phyloP scores from a whole-genome alignment of 305 asterid genomes.

The Solanum chacoense region DNA sequence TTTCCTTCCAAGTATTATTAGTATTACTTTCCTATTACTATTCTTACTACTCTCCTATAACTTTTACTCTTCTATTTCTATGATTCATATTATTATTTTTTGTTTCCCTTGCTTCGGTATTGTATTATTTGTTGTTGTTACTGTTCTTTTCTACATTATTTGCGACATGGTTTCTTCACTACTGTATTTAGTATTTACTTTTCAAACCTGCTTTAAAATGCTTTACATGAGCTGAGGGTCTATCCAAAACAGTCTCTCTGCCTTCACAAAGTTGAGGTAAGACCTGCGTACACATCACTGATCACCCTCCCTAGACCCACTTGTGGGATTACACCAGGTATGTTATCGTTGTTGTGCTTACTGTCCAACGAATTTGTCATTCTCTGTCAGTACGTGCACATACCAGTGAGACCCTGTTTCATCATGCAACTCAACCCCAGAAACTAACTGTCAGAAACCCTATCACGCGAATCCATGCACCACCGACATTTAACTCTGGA shows the following conservation, averaged over 20 bases:
- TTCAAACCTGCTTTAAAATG: background rate
- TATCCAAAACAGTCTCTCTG: background rate
- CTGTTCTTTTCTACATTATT: background rate
- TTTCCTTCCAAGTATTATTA: background rate
- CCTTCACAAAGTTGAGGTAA: background rate
- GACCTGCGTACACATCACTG: background rate
- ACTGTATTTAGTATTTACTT: background rate
- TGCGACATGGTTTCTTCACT: background rate
- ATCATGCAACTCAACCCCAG: background rate
- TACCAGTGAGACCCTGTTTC: background rate
- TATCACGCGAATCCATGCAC: background rate
- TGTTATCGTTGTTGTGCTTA: background rate
- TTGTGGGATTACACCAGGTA: background rate
- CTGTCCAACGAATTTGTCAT: background rate
- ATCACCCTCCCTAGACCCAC: background rate
- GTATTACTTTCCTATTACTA: background rate
- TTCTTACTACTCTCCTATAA: background rate
- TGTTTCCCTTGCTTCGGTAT: background rate
- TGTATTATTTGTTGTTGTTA: background rate
- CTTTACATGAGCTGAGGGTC: background rate
- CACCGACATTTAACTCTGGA: background rate
- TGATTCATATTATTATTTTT: background rate
- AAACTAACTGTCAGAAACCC: background rate
- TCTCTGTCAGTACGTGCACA: background rate
- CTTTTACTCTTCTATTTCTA: background rate